Evolutionary conservation across 192 early-diverging fungal genomes (phyloP).

Genomic region (Coemansia sp.): DNA sequence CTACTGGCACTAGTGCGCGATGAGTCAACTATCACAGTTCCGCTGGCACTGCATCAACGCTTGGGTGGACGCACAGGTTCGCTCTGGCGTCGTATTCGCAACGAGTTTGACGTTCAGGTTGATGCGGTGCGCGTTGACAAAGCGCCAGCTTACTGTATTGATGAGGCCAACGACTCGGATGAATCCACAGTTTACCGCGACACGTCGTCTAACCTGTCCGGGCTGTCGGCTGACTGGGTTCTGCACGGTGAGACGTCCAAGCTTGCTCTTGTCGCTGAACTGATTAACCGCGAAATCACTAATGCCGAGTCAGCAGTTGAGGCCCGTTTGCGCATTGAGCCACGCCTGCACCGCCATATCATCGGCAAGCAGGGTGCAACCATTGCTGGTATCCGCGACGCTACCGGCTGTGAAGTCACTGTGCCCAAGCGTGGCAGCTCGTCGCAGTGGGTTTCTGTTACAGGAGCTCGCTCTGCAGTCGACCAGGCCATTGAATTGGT

Average conservation of each 20-base stretch:
- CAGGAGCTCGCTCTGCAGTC: constrained; percentile 30
- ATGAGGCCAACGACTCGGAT: constrained; percentile 26
- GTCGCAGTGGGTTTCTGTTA: constrained; percentile 27
- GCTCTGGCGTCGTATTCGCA: constrained; percentile 59
- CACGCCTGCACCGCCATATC: constrained; percentile 62
- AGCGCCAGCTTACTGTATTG: constrained; percentile 50
- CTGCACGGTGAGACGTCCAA: constrained; percentile 58
- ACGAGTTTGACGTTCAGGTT: constrained; percentile 63
- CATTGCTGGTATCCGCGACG: constrained; percentile 69
- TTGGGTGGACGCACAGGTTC: constrained; percentile 56
- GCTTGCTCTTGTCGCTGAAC: constrained; percentile 41
- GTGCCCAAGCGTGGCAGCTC: too few species aligned
- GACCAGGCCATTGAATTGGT: constrained; percentile 39
- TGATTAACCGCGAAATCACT: constrained; percentile 23
- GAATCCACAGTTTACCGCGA: constrained; percentile 32
- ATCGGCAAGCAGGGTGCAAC: constrained; percentile 75
- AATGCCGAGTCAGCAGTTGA: constrained; percentile 13
- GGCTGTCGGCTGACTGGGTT: constrained; percentile 49
- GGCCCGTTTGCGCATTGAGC: constrained; percentile 51
- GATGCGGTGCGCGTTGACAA: constrained; percentile 48
- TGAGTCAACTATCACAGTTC: constrained; percentile 49
- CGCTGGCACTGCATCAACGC: constrained; percentile 60
- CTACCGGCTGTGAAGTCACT: constrained; percentile 65
- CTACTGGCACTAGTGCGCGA: constrained; percentile 57
- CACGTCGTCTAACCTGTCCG: constrained; percentile 10